These are phyloP conservation scores for Trypanosoma avium DNA, from an alignment of 208 protist species.

Conservation along the genomic window DNA sequence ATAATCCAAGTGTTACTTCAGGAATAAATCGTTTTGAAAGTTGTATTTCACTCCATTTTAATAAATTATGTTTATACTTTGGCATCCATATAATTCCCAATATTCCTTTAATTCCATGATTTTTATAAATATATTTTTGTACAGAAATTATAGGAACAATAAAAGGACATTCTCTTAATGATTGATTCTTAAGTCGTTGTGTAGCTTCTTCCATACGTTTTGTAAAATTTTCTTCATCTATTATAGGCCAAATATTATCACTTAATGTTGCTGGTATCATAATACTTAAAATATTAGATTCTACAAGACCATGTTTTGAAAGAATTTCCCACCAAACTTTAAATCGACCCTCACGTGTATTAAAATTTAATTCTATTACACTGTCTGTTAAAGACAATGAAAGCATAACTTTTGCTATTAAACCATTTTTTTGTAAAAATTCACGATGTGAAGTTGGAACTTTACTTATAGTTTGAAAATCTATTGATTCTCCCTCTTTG, in stretches of 20 bases:
- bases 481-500: slow-evolving; percentile 30
- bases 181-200: slow-evolving; percentile 20
- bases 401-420: slow-evolving; percentile 63
- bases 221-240: slow-evolving; percentile 33
- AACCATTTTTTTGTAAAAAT: slow-evolving; percentile 59
- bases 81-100: slow-evolving; percentile 79
- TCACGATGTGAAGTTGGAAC: slow-evolving; percentile 56
- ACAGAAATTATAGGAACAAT: slow-evolving; percentile 55
- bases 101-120: slow-evolving; percentile 23
- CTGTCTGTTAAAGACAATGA: slow-evolving; percentile 20
- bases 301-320: slow-evolving; percentile 27
- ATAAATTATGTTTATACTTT: slow-evolving; percentile 38
- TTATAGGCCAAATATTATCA: slow-evolving; percentile 46
- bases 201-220: slow-evolving; percentile 26
- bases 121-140: slow-evolving; percentile 37
- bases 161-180: slow-evolving; percentile 39
- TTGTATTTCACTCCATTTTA: slow-evolving; percentile 42
- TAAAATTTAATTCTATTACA: neutral
- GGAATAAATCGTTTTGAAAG: slow-evolving; percentile 25
- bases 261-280: slow-evolving; percentile 16
- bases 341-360: slow-evolving; percentile 29
- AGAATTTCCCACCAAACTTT: slow-evolving; percentile 38
- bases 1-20: slow-evolving; percentile 30
- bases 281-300: slow-evolving; percentile 2
- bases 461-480: slow-evolving; percentile 58